These are phyloP conservation scores for Colletotrichum costaricense DNA, from an alignment of 2,329 filamentous ascomycete genomes.

Conservation along the genomic window DNA sequence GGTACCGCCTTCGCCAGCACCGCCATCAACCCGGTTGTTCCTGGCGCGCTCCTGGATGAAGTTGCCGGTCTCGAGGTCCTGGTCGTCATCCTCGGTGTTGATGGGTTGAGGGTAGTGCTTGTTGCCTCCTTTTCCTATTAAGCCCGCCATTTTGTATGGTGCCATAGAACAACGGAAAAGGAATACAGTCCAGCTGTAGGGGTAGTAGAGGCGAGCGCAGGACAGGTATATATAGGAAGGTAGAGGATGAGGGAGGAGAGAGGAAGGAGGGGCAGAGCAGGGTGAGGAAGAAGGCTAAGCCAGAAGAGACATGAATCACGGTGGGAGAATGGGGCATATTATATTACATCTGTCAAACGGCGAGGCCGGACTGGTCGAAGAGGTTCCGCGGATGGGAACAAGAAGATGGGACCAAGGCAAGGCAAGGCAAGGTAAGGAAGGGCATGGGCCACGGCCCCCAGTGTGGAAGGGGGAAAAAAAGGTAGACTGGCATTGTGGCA, in stretches of 20 bases:
- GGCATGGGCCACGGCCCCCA: background rate
- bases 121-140: constrained; percentile 36
- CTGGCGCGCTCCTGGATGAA: constrained; percentile 35
- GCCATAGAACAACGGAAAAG: constrained; percentile 28
- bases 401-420: constrained; percentile 34
- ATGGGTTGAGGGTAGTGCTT: constrained; percentile 36
- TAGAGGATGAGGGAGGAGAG: constrained; percentile 23
- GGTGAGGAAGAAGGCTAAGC: constrained; percentile 28
- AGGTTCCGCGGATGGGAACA: constrained; percentile 30
- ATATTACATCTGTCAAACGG: constrained; percentile 35
- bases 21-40: constrained; percentile 34
- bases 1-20: constrained; percentile 26
- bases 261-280: constrained; percentile 25
- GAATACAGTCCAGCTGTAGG: constrained; percentile 37
- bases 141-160: constrained; percentile 35
- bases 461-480: background rate
- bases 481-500: constrained; percentile 8
- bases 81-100: constrained; percentile 33
- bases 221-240: constrained; percentile 26
- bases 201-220: constrained; percentile 24
- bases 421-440: constrained; percentile 28
- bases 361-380: constrained; percentile 30
- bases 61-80: constrained; percentile 36
- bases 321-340: constrained; percentile 34
- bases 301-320: constrained; percentile 15